Evolutionary conservation across 2,329 filamentous ascomycete genomes (phyloP), one percentile per base, ranked within the genome.

Genomic region (Botrytis sinoallii): DNA sequence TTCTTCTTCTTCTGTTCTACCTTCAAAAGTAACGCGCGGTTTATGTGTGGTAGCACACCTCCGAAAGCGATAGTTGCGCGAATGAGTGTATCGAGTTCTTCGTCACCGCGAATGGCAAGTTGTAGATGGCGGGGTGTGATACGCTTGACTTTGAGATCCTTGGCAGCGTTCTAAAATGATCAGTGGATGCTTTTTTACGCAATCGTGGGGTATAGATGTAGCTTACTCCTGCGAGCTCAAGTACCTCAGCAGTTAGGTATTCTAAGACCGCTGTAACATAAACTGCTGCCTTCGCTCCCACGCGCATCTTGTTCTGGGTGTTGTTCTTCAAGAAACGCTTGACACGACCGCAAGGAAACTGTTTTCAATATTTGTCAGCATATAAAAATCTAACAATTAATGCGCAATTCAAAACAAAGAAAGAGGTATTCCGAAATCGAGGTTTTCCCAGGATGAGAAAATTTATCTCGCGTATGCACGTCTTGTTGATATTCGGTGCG

Each of bases 281-380:
- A 80, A 99, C 96, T 78, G 96, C 95, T 77, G 96, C 96, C 88
- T 98, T 98, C 82, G 95, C 96, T 81, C 96, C 96, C 79, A 99
- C 97, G 85, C 96, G 95, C 93, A 98, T 98, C 88, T 98, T 98
- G 86, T 98, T 97, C 84, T 98, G 96, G 68, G 96, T 98, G 86
- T 98, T 98, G 85, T 94, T 94, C 90, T 98, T 98, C 83, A 99
- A 88, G 87, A 98, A 98, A 87, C 96, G 95, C 92, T 99, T 99
- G 85, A 99, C 96, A 92, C 96, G 96, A 86, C 96, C 96, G 84
- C 96, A 99, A 76, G 96, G 96, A 84, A 99, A 99, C 96, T 99
- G 83, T 74, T 78, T 68, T 67, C 63, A 70, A 48, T 77, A 77
- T 78, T 77, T 77, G 79, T 83, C 77, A 84, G 83, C 73, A 77